Evolutionary conservation across 164 flowering plant genomes (phyloP), one percentile per base, ranked within the genome.

Genomic region (Chloranthus sessilifolius): DNA sequence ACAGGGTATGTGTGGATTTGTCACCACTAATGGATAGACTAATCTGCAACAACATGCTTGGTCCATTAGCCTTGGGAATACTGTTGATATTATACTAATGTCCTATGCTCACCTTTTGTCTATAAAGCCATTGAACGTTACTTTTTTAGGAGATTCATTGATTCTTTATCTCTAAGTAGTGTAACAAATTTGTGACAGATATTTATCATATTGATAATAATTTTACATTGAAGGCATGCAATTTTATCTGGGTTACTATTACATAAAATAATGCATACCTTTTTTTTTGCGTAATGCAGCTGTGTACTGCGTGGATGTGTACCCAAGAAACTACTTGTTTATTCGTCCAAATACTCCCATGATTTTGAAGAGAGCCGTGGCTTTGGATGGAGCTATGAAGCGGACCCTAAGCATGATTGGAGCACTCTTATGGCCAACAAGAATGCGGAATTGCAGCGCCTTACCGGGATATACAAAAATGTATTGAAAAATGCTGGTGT

Each of bases 301-400:
- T 92, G 99, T 63, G 99, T 92, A 8, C 87, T 92, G 36, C 94
- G 99, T 30, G 99, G 99, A 50, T 92, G 99, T 72, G 95, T 92
- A 12, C 99, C 99, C 1, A 94, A 94, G 74, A 94, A 94, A 60
- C 55, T 94, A 25, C 80, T 94, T 24, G 97, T 94, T 5, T 84
- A 82, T 27, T 63, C 97, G 12, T 92, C 99, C 45, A 84, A 86
- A 72, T 92, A 62, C 58, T 61, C 95, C 30, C 97, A 94, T 64
- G 99, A 89, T 62, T 89, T 89, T 72, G 95, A 89, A 33, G 97
- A 94, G 61, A 89, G 96, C 56, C 27, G 60, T 66, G 95, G 92
- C 43, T 94, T 82, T 77, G 99, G 99, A 40, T 94, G 99, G 99
- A 81, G 34, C 26, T 89, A 82, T 63, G 92, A 78, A n/a, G 23